Percentiles rank a stretch among this genome's conserved stretches.
Evolutionary conservation across 495 filamentous ascomycete genomes (phyloP).

Genomic region (Evernia prunastri): DNA sequence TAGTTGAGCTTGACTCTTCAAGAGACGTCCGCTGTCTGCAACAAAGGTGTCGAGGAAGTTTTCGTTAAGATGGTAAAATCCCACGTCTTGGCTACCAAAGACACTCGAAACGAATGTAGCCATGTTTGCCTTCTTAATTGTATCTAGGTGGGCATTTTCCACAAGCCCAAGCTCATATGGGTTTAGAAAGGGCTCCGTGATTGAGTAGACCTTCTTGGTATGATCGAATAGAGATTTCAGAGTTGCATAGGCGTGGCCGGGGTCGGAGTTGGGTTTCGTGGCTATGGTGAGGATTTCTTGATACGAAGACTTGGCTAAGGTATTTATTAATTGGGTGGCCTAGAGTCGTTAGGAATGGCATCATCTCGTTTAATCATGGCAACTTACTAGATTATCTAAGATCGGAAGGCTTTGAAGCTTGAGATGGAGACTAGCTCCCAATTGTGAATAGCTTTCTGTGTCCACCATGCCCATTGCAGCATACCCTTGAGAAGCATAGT

Average conservation of each 20-base stretch:
- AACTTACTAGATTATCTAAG: slow-evolving; percentile 61
- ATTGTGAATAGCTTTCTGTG: slow-evolving; percentile 37
- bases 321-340: slow-evolving; percentile 65
- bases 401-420: slow-evolving; percentile 66
- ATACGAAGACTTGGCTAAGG: slow-evolving; percentile 62
- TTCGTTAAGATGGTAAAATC: slow-evolving; percentile 75
- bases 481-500: slow-evolving; percentile 27
- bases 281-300: slow-evolving; percentile 68
- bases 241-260: slow-evolving; percentile 71
- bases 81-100: slow-evolving; percentile 76
- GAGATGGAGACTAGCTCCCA: slow-evolving; percentile 52
- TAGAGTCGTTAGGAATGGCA: slow-evolving; percentile 29
- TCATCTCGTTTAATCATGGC: slow-evolving; percentile 8
- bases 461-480: slow-evolving; percentile 34
- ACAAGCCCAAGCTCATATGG: slow-evolving; percentile 65
- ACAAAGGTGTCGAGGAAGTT: slow-evolving; percentile 81
- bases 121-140: slow-evolving; percentile 79
- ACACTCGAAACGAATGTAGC: slow-evolving; percentile 78
- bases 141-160: slow-evolving; percentile 60
- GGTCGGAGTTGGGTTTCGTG: slow-evolving; percentile 65
- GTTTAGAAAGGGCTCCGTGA: slow-evolving; percentile 62
- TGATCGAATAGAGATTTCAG: slow-evolving; percentile 76
- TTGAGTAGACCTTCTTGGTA: slow-evolving; percentile 72
- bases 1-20: slow-evolving; percentile 64
- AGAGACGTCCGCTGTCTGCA: slow-evolving; percentile 61